These are phyloP conservation scores for Puccinia novopanici DNA, from an alignment of 1,284 basidiomycete genomes.

Conservation along the genomic window DNA sequence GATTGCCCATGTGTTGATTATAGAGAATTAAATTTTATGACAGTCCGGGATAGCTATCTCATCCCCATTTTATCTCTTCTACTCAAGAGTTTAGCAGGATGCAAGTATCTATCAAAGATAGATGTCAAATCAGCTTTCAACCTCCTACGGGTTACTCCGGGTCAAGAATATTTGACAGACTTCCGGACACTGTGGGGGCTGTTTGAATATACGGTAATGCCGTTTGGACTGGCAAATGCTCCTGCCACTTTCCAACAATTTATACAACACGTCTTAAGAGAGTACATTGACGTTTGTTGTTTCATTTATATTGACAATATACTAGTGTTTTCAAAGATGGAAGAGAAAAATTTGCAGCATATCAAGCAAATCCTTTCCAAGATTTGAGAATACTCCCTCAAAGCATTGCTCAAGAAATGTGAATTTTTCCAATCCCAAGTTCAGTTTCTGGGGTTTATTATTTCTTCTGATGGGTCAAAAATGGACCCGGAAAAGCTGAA, in stretches of 20 bases:
- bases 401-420: constrained; percentile 23
- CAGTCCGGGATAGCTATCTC: constrained; percentile 50
- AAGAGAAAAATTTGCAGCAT: constrained; percentile 55
- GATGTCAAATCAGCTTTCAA: constrained; percentile 57
- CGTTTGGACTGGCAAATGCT: constrained; percentile 61
- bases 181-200: constrained; percentile 60
- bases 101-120: constrained; percentile 53
- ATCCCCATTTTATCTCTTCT: constrained; percentile 22
- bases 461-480: not conserved
- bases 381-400: not conserved
- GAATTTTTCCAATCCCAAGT: too few species aligned
- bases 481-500: constrained; percentile 27
- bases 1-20: constrained; percentile 52
- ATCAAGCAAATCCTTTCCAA: not conserved
- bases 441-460: constrained; percentile 22
- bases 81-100: not conserved
- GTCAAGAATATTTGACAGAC: constrained; percentile 60
- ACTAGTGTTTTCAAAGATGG: constrained; percentile 59
- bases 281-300: constrained; percentile 5
- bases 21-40: constrained; percentile 48
- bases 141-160: constrained; percentile 55
- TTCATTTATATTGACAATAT: too few species aligned
- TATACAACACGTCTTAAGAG: not conserved
- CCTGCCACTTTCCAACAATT: constrained; percentile 54
- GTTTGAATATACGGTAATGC: constrained; percentile 62